phyloP scores from a whole-genome alignment of 2,329 filamentous ascomycete species.

The Botrytis tulipae region DNA sequence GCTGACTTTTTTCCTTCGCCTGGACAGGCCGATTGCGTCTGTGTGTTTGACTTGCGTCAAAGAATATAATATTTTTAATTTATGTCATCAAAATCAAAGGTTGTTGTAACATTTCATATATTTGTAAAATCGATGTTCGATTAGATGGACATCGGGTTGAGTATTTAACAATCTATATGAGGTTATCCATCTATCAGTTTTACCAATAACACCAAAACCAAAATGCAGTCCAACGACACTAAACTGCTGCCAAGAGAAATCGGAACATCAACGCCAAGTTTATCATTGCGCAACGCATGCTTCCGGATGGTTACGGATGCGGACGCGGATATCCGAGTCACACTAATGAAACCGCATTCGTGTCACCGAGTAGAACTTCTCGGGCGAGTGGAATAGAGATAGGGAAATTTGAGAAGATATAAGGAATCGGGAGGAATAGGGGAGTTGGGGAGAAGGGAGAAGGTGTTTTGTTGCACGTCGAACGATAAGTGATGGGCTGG shows the following conservation, averaged over 20 bases:
- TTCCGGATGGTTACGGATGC: neutral
- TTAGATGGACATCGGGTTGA: neutral
- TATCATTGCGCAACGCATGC: neutral
- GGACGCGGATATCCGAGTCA: neutral
- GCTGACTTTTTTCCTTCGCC: neutral
- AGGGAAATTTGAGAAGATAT: neutral
- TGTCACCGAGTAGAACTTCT: neutral
- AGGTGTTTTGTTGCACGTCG: constrained; percentile 18
- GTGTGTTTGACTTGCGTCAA: neutral
- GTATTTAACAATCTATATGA: neutral
- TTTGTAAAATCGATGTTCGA: neutral
- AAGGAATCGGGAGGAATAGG: neutral
- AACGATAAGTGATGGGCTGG: constrained; percentile 18
- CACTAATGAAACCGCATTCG: neutral
- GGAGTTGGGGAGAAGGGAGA: neutral
- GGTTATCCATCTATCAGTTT: neutral
- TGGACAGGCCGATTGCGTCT: neutral
- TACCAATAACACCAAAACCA: neutral
- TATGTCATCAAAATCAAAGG: neutral
- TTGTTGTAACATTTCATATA: neutral
- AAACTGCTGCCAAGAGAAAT: neutral
- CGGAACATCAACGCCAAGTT: constrained; percentile 1
- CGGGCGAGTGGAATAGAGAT: neutral
- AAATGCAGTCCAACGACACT: neutral
- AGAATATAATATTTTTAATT: neutral